Base-by-base conservation (phyloP, 768 basidiomycete species). In the Pleurotus platypus region DNA sequence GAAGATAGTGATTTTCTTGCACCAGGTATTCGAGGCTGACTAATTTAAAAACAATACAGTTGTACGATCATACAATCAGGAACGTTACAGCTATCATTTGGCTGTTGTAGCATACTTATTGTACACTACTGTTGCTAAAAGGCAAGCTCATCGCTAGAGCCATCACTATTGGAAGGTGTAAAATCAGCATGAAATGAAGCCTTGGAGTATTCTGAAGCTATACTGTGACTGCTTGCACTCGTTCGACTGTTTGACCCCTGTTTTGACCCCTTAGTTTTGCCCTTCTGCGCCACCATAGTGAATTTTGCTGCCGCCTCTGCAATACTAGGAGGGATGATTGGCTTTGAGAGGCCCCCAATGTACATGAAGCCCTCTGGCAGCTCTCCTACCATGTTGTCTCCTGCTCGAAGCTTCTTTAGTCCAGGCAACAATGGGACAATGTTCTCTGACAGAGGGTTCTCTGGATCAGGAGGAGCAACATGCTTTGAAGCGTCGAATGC, bases 361-460 rank as follows among this genome's bases (percentile, higher is more conserved):
- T 54, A 55, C 42, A 48, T 12, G 16, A 55, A 58, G 20, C 47
- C 37, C 35, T 56, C 42, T 48, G 55, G 49, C 46, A 53, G 40
- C 15, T 30, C 22, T 27, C 59, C 59, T 53, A 62, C 51, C 27
- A 53, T 53, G 27, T 59, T 37, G 35, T 60, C 55, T 48, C 63
- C 61, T 51, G 49, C 37, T 20, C 57, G 55, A 8, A 62, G 49
- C 16, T 64, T 54, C 30, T 42, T 11, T 27, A 60, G 55, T 4
- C 58, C 58, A 45, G 55, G 53, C 35, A 60, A 38, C 12, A 57
- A 43, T 5, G 49, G 45, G n/a, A 58, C 45, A 24, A 57, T 53
- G 30, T 56, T 30, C 13, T 57, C 51, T 12, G 20, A 37, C 15
- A 35, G 42, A 43, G 18, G 42, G 18, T 43, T 18, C 18, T 43